These are phyloP conservation scores for Apocynum venetum DNA, from an alignment of 257 asterid species.

Conservation along the genomic window DNA sequence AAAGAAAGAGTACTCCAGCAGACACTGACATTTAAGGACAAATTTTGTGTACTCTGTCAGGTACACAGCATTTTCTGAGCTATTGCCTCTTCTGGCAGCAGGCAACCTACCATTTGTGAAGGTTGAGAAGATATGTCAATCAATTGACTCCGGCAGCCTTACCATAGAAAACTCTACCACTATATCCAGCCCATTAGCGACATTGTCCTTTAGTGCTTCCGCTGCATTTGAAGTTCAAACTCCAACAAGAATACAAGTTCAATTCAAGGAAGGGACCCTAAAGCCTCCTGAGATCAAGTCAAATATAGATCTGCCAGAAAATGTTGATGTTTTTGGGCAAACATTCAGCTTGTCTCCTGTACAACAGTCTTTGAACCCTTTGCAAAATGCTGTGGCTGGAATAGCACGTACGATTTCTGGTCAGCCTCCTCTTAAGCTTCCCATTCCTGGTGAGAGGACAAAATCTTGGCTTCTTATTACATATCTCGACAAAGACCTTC, in stretches of 20 bases:
- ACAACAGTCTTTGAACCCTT: constrained; percentile 65
- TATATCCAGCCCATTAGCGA: constrained; percentile 63
- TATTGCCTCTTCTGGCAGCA: constrained; percentile 87
- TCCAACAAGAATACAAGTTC: constrained; percentile 89
- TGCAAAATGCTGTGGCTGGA: constrained; percentile 58
- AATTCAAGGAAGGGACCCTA: constrained; percentile 81
- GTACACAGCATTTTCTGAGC: constrained; percentile 91
- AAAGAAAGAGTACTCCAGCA: background rate
- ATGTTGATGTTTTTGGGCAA: constrained; percentile 64
- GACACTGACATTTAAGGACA: background rate
- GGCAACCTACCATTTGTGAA: constrained; percentile 67
- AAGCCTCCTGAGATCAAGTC: constrained; percentile 93
- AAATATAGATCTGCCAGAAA: constrained; percentile 69
- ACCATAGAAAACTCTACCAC: constrained; percentile 67
- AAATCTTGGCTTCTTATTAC: constrained; percentile 80
- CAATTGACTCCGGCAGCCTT: constrained; percentile 54
- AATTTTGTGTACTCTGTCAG: constrained; percentile 32
- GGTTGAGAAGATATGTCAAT: constrained; percentile 81
- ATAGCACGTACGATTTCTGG: constrained; percentile 73
- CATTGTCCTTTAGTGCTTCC: constrained; percentile 67
- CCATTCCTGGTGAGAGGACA: constrained; percentile 74
- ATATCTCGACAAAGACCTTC: constrained; percentile 80
- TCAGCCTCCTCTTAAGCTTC: constrained; percentile 76
- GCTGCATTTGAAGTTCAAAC: constrained; percentile 80
- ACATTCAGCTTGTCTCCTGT: constrained; percentile 57